Evolutionary conservation across 1,284 basidiomycete species (phyloP).

Genomic region (Trichosporon asahii): DNA sequence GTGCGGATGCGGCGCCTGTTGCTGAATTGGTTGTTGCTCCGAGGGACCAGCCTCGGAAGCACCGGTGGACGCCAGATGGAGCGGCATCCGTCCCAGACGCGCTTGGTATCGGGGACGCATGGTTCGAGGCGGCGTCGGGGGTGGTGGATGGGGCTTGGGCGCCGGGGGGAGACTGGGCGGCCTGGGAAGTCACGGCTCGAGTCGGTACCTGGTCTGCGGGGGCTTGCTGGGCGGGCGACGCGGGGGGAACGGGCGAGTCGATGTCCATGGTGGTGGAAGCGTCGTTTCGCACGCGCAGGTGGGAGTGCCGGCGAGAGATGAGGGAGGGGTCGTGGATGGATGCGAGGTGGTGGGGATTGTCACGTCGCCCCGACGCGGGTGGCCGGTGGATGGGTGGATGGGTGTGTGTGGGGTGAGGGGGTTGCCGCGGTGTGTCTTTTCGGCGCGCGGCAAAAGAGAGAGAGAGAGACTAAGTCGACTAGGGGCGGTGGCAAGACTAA

Average conservation of each 20-base stretch:
- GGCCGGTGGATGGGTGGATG: slow-evolving; percentile 1
- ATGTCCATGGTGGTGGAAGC: slow-evolving; percentile 19
- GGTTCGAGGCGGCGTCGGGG: background rate
- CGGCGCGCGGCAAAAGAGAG: background rate
- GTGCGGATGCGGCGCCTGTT: background rate
- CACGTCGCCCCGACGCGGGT: slow-evolving; percentile 7
- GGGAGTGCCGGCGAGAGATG: background rate
- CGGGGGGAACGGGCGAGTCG: slow-evolving; percentile 16
- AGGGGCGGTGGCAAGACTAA: background rate
- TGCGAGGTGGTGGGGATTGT: background rate
- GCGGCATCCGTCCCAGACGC: background rate
- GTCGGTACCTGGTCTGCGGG: slow-evolving; percentile 2
- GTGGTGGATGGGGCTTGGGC: background rate
- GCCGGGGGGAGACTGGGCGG: background rate
- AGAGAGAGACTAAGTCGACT: no score
- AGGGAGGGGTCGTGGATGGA: slow-evolving; percentile 1
- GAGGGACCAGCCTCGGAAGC: background rate
- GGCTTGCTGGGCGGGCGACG: slow-evolving; percentile 19
- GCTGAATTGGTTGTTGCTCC: no score
- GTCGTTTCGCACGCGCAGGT: slow-evolving; percentile 5
- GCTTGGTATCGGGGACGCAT: background rate
- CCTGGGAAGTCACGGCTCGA: background rate
- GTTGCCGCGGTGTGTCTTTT: background rate
- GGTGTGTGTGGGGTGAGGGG: slow-evolving; percentile 7
- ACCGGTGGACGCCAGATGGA: background rate